Conservation (phyloP, 1,139 yeast genomes). For the Blastobotrys ciferrii region DNA sequence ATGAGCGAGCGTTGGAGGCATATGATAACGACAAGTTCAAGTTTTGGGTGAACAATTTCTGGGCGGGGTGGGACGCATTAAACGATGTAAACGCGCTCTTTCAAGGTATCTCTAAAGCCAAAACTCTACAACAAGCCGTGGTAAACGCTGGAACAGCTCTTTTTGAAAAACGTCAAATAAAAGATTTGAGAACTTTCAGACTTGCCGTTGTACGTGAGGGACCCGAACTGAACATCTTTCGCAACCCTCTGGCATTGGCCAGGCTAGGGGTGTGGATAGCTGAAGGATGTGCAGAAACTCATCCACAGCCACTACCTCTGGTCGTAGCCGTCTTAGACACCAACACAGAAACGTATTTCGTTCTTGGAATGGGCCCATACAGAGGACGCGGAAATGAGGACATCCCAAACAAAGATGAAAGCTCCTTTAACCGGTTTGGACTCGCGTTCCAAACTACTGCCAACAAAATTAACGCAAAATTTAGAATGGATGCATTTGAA, state of each 20-base stretch:
- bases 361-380: constrained; percentile 85
- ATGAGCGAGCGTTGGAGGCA: constrained; percentile 23
- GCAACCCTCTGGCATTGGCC: constrained; percentile 80
- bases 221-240: constrained; percentile 73
- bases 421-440: constrained; percentile 66
- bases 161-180: constrained; percentile 75
- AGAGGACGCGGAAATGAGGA: constrained; percentile 52
- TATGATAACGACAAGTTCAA: constrained; percentile 50
- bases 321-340: constrained; percentile 85
- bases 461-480: constrained; percentile 77
- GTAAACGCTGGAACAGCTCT: constrained; percentile 87
- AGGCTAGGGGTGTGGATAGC: constrained; percentile 88
- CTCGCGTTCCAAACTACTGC: constrained; percentile 89
- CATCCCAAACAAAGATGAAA: constrained; percentile 37
- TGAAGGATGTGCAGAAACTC: constrained; percentile 84
- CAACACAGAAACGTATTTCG: constrained; percentile 74
- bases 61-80: constrained; percentile 95
- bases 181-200: constrained; percentile 76
- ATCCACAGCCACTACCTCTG: constrained; percentile 67
- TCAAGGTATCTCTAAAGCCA: constrained; percentile 78
- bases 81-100: constrained; percentile 60
- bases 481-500: constrained; percentile 90
- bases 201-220: constrained; percentile 88
- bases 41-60: constrained; percentile 83
- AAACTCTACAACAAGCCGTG: constrained; percentile 75